A percentile compares a stretch with the other conserved stretches of the same genome.
phyloP scores from a whole-genome alignment of 1,139 yeast species.

The Meyerozyma guilliermondii region DNA sequence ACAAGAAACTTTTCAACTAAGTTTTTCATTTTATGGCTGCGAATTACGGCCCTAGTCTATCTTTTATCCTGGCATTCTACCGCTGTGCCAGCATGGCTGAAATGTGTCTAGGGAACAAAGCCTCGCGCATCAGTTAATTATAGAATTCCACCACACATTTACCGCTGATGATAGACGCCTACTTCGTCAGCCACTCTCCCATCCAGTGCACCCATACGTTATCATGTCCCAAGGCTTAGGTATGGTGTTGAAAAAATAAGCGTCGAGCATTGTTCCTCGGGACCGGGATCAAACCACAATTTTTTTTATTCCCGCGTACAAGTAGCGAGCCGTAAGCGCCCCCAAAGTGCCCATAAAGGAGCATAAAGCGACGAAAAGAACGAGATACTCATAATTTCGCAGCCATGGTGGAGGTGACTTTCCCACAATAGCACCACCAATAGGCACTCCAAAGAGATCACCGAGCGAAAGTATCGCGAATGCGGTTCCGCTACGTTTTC shows the following conservation, averaged over 20 bases:
- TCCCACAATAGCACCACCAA: constrained; percentile 31
- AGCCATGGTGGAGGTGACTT: constrained; percentile 8
- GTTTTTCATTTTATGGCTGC: background rate
- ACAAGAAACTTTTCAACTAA: background rate
- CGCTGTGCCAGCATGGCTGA: too few relatives aligned
- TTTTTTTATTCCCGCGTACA: constrained; percentile 20
- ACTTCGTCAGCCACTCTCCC: background rate
- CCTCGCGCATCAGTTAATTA: background rate
- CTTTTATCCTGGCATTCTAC: too few relatives aligned
- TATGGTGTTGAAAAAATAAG: background rate
- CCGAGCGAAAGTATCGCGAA: constrained; percentile 29
- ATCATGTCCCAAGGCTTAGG: background rate
- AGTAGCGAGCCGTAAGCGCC: constrained; percentile 20
- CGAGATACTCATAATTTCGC: constrained; percentile 22
- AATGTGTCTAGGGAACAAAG: too few relatives aligned
- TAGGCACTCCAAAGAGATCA: constrained; percentile 30
- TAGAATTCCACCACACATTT: too few relatives aligned
- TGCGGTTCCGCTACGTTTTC: constrained; percentile 27
- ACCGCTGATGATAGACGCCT: too few relatives aligned
- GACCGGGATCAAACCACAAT: constrained; percentile 3
- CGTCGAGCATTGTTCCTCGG: background rate
- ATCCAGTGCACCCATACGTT: background rate
- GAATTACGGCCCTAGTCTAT: background rate
- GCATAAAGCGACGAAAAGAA: constrained; percentile 21
- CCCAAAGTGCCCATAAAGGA: constrained; percentile 23